Conservation (phyloP, 495 filamentous ascomycete genomes). For the Peziza echinospora region DNA sequence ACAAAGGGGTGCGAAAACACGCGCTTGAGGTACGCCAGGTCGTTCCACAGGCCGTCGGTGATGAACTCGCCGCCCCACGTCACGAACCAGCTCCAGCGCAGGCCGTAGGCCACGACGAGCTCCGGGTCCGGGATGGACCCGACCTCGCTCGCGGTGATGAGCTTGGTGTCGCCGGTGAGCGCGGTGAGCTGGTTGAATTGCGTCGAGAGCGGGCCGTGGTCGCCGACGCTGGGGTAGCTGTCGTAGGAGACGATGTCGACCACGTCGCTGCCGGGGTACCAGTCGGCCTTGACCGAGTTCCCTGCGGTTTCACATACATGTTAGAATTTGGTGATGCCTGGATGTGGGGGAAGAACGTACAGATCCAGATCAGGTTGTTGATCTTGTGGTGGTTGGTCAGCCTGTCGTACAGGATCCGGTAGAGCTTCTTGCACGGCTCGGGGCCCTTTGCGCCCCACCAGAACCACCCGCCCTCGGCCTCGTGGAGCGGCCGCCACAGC, state of each 20-base stretch:
- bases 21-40: conserved; percentile 17
- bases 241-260: conserved; percentile 23
- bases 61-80: conserved; percentile 25
- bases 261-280: conserved; percentile 27
- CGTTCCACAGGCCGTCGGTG: conserved; percentile 19
- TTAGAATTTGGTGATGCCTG: too few relatives aligned
- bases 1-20: conserved; percentile 23
- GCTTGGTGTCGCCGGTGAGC: conserved; percentile 25
- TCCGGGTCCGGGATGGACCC: conserved; percentile 25
- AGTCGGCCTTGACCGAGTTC: conserved; percentile 25
- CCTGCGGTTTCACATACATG: too few relatives aligned
- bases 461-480: conserved; percentile 31
- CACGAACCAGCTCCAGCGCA: conserved; percentile 28
- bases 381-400: conserved; percentile 23
- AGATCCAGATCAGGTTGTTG: conserved; percentile 29
- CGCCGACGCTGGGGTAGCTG: conserved; percentile 12
- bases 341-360: too few relatives aligned
- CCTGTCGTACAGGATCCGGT: conserved; percentile 23
- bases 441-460: conserved; percentile 32
- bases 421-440: conserved; percentile 25
- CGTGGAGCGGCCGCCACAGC: conserved; percentile 27
- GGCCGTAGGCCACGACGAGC: conserved; percentile 23
- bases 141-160: conserved; percentile 27
- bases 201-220: conserved; percentile 11
- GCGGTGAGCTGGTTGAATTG: conserved; percentile 26